Base-by-base conservation (phyloP, 768 basidiomycete genomes). In the Dentipellis fragilis region DNA sequence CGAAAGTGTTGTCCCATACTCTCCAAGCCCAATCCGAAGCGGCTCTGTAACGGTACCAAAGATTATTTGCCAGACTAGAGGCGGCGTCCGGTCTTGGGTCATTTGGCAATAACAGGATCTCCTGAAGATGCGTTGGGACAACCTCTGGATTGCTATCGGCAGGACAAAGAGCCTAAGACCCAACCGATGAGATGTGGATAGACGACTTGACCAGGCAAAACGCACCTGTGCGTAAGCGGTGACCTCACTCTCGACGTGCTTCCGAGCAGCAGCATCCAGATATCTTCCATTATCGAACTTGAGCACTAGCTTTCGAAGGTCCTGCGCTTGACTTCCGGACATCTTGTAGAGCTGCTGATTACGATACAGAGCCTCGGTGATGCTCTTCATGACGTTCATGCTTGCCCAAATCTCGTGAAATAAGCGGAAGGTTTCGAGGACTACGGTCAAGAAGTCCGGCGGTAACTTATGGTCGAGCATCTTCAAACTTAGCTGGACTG, bases 1-100 rank as follows among this genome's bases (percentile, higher is more conserved):
- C 80, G 46, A 92, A 75, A 1, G 84, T 81, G 62, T 87, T 90
- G 65, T 90, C 87, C 89, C 89, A 91, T 17, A 86, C 85, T 62
- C 84, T 85, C 81, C 81, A 85, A 1, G 79, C 87, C 87, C 89
- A 90, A 61, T 88, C 80, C 12, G 68, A 63, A 0, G 87, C 80
- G 14, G 79, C 80, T 45, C 85, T 81, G 62, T 90, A 90, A 64
- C 87, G 86, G 68, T 87, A 86, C 89, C 89, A 92, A 12, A 92
- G 72, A 48, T 78, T 78, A 61, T 85, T 86, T 0, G 88, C 89
- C 19, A 92, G 79, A 49, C 78, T 76, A 0, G 83, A 82, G 2
- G 86, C 78, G 5, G 83, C 86, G 56, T 84, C 81, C 0, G 72
- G 71, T 51, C 77, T 75, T 2, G 74, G 68, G 63, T 87, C 80